phyloP scores from a whole-genome alignment of 768 basidiomycete species.

The Artomyces pyxidatus region DNA sequence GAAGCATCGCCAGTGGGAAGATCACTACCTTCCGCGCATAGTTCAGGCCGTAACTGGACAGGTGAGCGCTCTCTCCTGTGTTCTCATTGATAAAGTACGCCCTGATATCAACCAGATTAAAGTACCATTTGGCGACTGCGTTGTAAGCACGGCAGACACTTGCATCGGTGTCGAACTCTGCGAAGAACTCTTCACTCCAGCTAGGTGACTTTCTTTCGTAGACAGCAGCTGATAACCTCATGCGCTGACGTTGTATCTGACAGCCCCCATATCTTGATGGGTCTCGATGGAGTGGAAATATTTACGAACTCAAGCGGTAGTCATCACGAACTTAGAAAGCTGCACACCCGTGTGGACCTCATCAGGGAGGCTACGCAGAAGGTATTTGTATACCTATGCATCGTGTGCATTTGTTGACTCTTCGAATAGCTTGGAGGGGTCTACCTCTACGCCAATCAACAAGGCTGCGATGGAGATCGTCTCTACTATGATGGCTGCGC shows the following conservation, averaged over 20 bases:
- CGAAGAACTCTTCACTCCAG: slow-evolving; percentile 95
- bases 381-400: slow-evolving; percentile 31
- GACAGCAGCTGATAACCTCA: background rate
- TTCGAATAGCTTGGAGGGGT: slow-evolving; percentile 77
- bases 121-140: slow-evolving; percentile 94
- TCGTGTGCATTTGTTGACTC: background rate
- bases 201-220: slow-evolving; percentile 50
- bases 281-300: slow-evolving; percentile 96
- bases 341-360: slow-evolving; percentile 83
- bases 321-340: slow-evolving; percentile 97
- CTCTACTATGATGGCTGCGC: slow-evolving; percentile 97
- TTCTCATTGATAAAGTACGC: background rate
- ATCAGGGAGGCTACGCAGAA: slow-evolving; percentile 97
- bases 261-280: slow-evolving; percentile 97
- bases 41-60: slow-evolving; percentile 85
- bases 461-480: slow-evolving; percentile 97
- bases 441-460: slow-evolving; percentile 97
- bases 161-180: slow-evolving; percentile 96
- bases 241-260: background rate
- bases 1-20: slow-evolving; percentile 84
- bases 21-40: slow-evolving; percentile 85
- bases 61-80: slow-evolving; percentile 31
- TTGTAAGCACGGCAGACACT: slow-evolving; percentile 88
- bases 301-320: slow-evolving; percentile 98
- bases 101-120: slow-evolving; percentile 43